Conservation (phyloP, 345 rosid species). For the Gossypium sturtianum region DNA sequence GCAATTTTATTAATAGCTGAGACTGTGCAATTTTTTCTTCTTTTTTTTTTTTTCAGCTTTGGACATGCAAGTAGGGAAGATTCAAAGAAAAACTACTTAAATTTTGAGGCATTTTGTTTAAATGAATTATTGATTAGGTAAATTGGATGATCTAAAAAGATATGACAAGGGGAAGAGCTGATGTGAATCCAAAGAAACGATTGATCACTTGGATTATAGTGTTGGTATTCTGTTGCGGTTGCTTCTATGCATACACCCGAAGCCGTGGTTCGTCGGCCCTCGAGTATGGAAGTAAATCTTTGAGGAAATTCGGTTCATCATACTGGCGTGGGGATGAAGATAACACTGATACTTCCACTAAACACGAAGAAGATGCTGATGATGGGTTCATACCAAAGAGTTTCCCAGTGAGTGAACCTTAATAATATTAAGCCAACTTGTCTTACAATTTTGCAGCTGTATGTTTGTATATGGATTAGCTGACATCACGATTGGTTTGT, state of each 20-base stretch:
- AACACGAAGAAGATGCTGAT: conserved; percentile 39
- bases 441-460: conserved; percentile 2
- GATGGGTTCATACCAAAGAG: conserved; percentile 52
- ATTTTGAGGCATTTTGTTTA: background rate
- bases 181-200: conserved; percentile 79
- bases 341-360: conserved; percentile 35
- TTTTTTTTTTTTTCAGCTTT: background rate
- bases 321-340: conserved; percentile 78
- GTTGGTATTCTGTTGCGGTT: conserved; percentile 51
- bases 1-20: background rate
- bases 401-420: conserved; percentile 64
- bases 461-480: background rate
- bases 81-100: background rate
- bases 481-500: background rate
- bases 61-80: conserved; percentile 1
- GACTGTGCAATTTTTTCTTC: background rate
- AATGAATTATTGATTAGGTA: background rate
- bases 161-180: conserved; percentile 82
- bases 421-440: background rate
- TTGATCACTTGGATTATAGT: conserved; percentile 50
- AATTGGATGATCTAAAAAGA: background rate
- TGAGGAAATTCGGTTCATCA: conserved; percentile 73
- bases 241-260: conserved; percentile 63
- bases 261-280: conserved; percentile 56
- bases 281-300: conserved; percentile 65